phyloP scores from a whole-genome alignment of 2,329 filamentous ascomycete genomes.

The Fusarium hostae region DNA sequence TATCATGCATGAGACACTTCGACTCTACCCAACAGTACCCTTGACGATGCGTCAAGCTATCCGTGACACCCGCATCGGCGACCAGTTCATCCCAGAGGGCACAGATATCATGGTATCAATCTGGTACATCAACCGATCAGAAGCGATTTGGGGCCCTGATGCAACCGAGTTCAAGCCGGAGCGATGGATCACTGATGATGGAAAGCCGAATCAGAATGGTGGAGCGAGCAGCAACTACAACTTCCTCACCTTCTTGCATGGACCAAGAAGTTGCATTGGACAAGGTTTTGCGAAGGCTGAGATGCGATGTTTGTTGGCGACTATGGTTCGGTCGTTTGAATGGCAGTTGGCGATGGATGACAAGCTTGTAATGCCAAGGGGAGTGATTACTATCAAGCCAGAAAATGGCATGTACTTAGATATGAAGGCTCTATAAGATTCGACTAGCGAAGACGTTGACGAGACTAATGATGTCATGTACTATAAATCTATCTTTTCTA shows the following conservation, averaged over 20 bases:
- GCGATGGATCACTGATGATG: slow-evolving; percentile 67
- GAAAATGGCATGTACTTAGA: slow-evolving; percentile 72
- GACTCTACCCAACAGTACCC: slow-evolving; percentile 74
- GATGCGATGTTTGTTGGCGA: slow-evolving; percentile 77
- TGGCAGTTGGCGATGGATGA: slow-evolving; percentile 68
- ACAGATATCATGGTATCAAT: slow-evolving; percentile 69
- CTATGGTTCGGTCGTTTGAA: slow-evolving; percentile 72
- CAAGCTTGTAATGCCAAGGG: slow-evolving; percentile 67
- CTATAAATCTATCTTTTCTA: neutral
- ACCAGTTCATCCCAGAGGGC: slow-evolving; percentile 71
- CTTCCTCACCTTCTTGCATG: slow-evolving; percentile 83
- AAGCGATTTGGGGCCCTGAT: slow-evolving; percentile 73
- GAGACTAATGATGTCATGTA: neutral
- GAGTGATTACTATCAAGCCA: slow-evolving; percentile 74
- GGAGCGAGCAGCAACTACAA: slow-evolving; percentile 76
- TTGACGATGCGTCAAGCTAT: slow-evolving; percentile 70
- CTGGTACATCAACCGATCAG: slow-evolving; percentile 71
- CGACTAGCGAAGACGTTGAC: neutral
- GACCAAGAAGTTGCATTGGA: slow-evolving; percentile 84
- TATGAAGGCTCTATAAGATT: slow-evolving; percentile 1
- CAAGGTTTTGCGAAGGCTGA: slow-evolving; percentile 78
- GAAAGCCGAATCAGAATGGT: slow-evolving; percentile 69
- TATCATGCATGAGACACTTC: slow-evolving; percentile 74
- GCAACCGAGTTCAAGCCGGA: slow-evolving; percentile 76
- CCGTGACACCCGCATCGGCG: slow-evolving; percentile 65